phyloP scores from a whole-genome alignment of 108 stramenopile genomes.

The Nitzschia palea region DNA sequence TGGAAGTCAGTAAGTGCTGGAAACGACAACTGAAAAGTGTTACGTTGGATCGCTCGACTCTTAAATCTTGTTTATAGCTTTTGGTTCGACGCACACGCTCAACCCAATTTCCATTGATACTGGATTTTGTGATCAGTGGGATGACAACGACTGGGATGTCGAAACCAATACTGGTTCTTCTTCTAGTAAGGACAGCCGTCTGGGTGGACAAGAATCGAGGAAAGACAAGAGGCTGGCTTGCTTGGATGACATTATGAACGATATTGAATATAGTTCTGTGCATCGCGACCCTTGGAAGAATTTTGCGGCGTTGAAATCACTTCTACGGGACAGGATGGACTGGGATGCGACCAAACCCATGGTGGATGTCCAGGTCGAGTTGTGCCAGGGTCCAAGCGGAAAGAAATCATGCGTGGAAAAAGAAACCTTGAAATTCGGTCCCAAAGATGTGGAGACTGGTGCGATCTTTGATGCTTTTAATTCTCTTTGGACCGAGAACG shows the following conservation, averaged over 20 bases:
- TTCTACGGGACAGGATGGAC: conserved; percentile 69
- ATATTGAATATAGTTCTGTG: conserved; percentile 47
- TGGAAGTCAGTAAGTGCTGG: conserved; percentile 74
- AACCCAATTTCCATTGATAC: conserved; percentile 75
- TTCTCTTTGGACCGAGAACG: conserved; percentile 68
- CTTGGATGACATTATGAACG: conserved; percentile 70
- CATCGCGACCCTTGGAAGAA: conserved; percentile 68
- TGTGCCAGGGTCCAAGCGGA: conserved; percentile 34
- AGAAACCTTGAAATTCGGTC: conserved; percentile 24
- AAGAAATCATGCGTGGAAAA: conserved; percentile 31
- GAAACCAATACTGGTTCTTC: background rate
- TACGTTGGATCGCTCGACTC: too few relatives aligned
- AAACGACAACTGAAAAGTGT: too few relatives aligned
- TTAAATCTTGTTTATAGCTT: too few relatives aligned
- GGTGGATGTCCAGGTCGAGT: conserved; percentile 56
- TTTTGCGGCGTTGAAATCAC: conserved; percentile 59
- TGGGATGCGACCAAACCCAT: conserved; percentile 72
- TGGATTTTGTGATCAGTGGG: conserved; percentile 59
- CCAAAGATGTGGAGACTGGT: conserved; percentile 61
- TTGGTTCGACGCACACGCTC: conserved; percentile 79
- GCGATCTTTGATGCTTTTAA: conserved; percentile 65
- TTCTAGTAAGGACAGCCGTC: background rate
- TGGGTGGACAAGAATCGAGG: background rate
- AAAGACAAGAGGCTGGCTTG: conserved; percentile 50
- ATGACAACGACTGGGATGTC: background rate